Conservation (phyloP, 106 monocot species). For the Posidonia australis region DNA sequence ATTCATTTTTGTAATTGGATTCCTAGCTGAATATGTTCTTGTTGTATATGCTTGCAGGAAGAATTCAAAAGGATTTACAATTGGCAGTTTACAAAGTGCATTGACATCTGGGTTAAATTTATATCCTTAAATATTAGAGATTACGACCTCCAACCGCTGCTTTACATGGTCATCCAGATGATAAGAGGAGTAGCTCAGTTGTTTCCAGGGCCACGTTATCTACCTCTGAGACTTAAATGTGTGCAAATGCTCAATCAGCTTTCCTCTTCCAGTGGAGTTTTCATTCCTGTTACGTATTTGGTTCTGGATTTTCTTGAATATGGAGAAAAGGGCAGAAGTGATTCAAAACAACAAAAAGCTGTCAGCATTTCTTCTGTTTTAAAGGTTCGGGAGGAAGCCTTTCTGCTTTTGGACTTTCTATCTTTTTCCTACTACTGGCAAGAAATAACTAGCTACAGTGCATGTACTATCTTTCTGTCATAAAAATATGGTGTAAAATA, state of each 20-base stretch:
- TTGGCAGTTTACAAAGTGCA: constrained; percentile 80
- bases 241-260: constrained; percentile 88
- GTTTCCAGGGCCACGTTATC: constrained; percentile 55
- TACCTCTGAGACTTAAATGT: constrained; percentile 76
- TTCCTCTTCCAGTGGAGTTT: constrained; percentile 56
- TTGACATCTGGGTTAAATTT: constrained; percentile 67
- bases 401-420: not conserved
- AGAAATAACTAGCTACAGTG: no score
- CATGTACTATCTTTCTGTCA: no score
- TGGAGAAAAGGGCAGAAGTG: constrained; percentile 17
- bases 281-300: constrained; percentile 68
- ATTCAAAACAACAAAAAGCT: constrained; percentile 12
- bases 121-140: constrained; percentile 46
- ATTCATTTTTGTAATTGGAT: not conserved
- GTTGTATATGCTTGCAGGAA: constrained; percentile 37
- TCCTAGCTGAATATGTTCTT: not conserved
- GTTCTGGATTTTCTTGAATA: constrained; percentile 55
- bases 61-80: constrained; percentile 53
- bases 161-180: constrained; percentile 44
- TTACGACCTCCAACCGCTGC: constrained; percentile 47
- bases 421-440: no score
- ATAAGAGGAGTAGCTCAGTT: constrained; percentile 55
- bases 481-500: no score
- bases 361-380: constrained; percentile 40
- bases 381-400: constrained; percentile 35